Conservation (phyloP, 2,329 filamentous ascomycete species). For the Teratosphaeriaceae sp. region DNA sequence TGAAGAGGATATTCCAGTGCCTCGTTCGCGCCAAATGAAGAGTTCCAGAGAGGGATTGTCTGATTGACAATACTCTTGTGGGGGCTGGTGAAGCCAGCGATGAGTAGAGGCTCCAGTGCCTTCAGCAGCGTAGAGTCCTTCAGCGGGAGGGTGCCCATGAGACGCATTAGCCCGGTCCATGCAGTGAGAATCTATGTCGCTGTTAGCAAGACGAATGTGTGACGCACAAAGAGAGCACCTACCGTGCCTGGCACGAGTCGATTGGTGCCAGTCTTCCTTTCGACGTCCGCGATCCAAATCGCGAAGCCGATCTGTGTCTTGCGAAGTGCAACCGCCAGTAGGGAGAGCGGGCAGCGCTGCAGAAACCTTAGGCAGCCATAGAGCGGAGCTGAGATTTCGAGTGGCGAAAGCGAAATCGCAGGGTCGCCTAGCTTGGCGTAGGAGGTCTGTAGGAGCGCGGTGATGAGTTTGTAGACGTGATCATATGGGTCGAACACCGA, state of each 20-base stretch:
- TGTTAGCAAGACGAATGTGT: not conserved
- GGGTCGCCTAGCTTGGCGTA: slow-evolving; percentile 39
- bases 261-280: slow-evolving; percentile 13
- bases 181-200: not conserved
- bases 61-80: slow-evolving; percentile 45
- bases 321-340: slow-evolving; percentile 51
- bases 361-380: slow-evolving; percentile 23
- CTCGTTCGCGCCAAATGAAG: slow-evolving; percentile 55
- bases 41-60: slow-evolving; percentile 62
- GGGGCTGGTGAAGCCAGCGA: slow-evolving; percentile 48
- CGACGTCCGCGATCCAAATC: slow-evolving; percentile 56
- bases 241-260: not conserved
- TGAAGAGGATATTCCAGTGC: slow-evolving; percentile 57
- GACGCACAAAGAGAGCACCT: slow-evolving; percentile 1
- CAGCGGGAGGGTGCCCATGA: slow-evolving; percentile 52
- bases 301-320: slow-evolving; percentile 57
- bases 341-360: slow-evolving; percentile 34
- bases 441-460: slow-evolving; percentile 44
- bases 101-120: slow-evolving; percentile 45
- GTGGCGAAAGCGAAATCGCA: not conserved
- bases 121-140: slow-evolving; percentile 51
- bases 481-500: slow-evolving; percentile 54
- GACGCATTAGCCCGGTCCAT: slow-evolving; percentile 30
- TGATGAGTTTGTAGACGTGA: slow-evolving; percentile 57
- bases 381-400: slow-evolving; percentile 8